These are phyloP conservation scores for Paulownia fortunei DNA, from an alignment of 257 asterid genomes.

Conservation along the genomic window DNA sequence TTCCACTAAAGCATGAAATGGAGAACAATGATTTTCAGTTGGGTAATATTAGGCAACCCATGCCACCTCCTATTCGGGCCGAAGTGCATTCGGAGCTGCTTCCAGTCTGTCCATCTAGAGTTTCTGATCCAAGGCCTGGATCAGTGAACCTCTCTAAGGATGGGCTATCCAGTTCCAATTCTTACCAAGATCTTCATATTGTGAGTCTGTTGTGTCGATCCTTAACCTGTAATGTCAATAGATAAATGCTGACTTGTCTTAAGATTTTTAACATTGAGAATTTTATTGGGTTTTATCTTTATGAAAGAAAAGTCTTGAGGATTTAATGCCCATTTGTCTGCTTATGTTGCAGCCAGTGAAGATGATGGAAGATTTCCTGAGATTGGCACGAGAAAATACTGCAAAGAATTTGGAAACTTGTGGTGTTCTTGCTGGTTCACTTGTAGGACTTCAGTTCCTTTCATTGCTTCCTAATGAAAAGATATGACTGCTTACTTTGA, in stretches of 20 bases:
- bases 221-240: background rate
- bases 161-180: conserved; percentile 38
- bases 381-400: conserved; percentile 57
- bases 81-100: conserved; percentile 47
- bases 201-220: conserved; percentile 42
- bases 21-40: conserved; percentile 38
- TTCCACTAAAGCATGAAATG: conserved; percentile 32
- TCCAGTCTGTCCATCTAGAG: conserved; percentile 59
- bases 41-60: conserved; percentile 48
- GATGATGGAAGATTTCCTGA: conserved; percentile 63
- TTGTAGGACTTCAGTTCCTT: conserved; percentile 37
- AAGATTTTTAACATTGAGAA: background rate
- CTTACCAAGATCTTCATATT: conserved; percentile 58
- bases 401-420: conserved; percentile 58
- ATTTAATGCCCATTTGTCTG: conserved; percentile 4
- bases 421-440: conserved; percentile 67
- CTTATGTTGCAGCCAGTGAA: conserved; percentile 48
- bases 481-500: background rate
- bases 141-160: conserved; percentile 45
- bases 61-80: conserved; percentile 66
- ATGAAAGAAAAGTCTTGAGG: background rate
- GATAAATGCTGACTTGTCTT: background rate
- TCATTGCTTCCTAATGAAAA: background rate
- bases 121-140: conserved; percentile 65
- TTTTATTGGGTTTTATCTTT: background rate